Evolutionary conservation across 139 green algal genomes (phyloP).

Genomic region (Limnomonas spitsbergensis): DNA sequence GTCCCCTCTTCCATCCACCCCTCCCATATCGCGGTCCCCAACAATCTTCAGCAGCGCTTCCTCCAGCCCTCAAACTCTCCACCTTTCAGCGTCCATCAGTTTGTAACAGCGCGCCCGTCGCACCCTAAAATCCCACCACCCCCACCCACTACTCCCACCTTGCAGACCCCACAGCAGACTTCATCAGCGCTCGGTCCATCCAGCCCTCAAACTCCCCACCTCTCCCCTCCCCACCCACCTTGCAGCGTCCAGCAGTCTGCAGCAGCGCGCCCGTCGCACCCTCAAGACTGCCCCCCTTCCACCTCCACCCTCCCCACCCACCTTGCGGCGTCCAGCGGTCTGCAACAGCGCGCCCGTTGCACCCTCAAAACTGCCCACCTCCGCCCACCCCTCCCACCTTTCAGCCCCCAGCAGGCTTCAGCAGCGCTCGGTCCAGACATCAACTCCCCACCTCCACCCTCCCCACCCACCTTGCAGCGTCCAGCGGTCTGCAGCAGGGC

Average conservation of each 20-base stretch:
- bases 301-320: too few species aligned
- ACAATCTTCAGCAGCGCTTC: too few species aligned
- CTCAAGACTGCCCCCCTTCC: not conserved
- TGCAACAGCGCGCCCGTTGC: not conserved
- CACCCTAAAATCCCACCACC: not conserved
- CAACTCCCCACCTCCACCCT: not conserved
- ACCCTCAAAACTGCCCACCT: not conserved
- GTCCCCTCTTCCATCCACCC: not conserved
- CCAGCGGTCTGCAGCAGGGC: slow-evolving; percentile 16
- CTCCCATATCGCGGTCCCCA: not conserved
- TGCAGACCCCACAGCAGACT: too few species aligned
- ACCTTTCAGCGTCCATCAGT: too few species aligned
- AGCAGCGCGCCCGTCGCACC: slow-evolving; percentile 20
- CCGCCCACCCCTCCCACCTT: too few species aligned
- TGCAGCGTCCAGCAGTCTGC: slow-evolving; percentile 6
- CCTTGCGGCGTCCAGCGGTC: too few species aligned
- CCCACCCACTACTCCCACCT: too few species aligned
- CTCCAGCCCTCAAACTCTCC: too few species aligned
- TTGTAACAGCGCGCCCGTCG: not conserved
- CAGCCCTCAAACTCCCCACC: not conserved
- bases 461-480: not conserved
- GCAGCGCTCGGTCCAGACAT: not conserved
- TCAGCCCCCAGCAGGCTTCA: too few species aligned
- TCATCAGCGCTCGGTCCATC: not conserved
- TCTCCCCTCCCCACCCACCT: not conserved